Evolutionary conservation across 768 basidiomycete genomes (phyloP).

Genomic region (Podaxis pistillaris): DNA sequence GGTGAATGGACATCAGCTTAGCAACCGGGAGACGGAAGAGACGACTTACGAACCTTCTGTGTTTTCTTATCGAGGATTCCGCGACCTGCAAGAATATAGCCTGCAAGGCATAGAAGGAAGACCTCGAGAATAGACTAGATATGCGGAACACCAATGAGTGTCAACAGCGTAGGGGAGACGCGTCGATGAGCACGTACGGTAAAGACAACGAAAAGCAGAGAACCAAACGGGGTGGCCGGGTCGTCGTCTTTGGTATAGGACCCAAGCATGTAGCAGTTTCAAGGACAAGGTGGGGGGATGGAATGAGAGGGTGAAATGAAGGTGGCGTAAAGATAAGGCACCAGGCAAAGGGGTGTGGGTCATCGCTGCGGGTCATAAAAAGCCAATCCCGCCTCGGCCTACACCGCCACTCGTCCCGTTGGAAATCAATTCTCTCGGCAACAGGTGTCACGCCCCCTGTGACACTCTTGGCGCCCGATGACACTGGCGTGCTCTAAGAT

Average conservation of each 20-base stretch:
- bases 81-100: slow-evolving; percentile 73
- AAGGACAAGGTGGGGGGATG: not conserved
- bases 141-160: not conserved
- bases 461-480: not conserved
- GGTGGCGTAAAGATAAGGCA: not conserved
- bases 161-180: slow-evolving; percentile 4
- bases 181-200: slow-evolving; percentile 34
- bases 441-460: not conserved
- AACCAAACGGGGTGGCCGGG: slow-evolving; percentile 16
- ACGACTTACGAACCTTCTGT: slow-evolving; percentile 63
- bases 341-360: not conserved
- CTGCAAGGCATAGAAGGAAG: slow-evolving; percentile 80
- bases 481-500: not conserved
- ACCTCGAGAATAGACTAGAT: slow-evolving; percentile 85
- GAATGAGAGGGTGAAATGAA: not conserved
- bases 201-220: slow-evolving; percentile 57
- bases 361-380: not conserved
- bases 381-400: not conserved
- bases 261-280: not conserved
- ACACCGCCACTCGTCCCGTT: not conserved
- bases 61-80: slow-evolving; percentile 88
- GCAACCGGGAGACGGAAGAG: not conserved
- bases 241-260: not conserved
- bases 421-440: not conserved
- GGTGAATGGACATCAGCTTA: not conserved